These are phyloP conservation scores for Fraxinus albicans DNA, from an alignment of 305 asterid species.

Conservation along the genomic window DNA sequence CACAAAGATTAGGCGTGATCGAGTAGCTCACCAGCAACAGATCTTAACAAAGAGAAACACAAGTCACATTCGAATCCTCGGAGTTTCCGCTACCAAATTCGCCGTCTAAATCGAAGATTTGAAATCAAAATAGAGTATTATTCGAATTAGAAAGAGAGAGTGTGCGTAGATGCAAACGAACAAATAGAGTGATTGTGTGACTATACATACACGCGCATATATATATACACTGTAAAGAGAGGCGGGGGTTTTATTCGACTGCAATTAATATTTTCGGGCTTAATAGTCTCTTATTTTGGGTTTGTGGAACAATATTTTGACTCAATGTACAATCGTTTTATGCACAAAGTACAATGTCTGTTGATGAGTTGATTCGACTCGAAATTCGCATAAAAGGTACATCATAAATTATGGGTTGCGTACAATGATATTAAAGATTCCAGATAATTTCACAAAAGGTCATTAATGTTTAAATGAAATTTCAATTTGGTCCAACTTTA, in stretches of 20 bases:
- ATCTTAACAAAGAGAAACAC: slow-evolving; percentile 55
- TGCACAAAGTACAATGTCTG: not conserved
- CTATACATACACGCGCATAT: not conserved
- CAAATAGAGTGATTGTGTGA: slow-evolving; percentile 14
- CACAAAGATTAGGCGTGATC: slow-evolving; percentile 34
- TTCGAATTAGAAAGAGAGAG: slow-evolving; percentile 20
- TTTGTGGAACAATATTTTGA: not conserved
- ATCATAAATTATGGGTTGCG: not conserved
- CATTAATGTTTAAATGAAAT: not conserved
- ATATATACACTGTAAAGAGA: slow-evolving; percentile 20
- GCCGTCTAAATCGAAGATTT: slow-evolving; percentile 23
- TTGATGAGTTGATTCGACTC: not conserved
- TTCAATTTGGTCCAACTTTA: not conserved
- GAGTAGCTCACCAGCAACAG: slow-evolving; percentile 57
- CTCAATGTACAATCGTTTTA: not conserved
- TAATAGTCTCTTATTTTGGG: slow-evolving; percentile 7
- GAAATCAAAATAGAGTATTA: not conserved
- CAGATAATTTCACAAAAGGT: not conserved
- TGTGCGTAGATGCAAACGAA: slow-evolving; percentile 26
- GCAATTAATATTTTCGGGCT: slow-evolving; percentile 22
- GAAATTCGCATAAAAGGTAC: not conserved
- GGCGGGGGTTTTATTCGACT: slow-evolving; percentile 53
- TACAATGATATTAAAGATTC: not conserved
- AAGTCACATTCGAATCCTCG: slow-evolving; percentile 56
- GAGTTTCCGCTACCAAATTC: slow-evolving; percentile 32